phyloP scores from a whole-genome alignment of 2,329 filamentous ascomycete genomes.

The Colletotrichum musae region DNA sequence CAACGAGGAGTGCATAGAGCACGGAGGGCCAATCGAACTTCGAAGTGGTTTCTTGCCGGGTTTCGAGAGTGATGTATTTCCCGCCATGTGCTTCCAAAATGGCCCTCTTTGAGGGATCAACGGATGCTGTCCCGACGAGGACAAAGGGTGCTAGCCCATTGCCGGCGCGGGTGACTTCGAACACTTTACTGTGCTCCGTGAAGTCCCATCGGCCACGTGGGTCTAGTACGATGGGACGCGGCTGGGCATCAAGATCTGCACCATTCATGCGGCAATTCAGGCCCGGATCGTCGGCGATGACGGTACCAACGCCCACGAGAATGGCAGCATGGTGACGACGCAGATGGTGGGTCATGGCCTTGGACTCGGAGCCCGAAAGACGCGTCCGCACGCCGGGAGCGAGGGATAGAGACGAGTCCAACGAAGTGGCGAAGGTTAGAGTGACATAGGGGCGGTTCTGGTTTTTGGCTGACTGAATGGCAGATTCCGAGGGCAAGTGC shows the following conservation, averaged over 20 bases:
- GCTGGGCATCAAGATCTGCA: conserved; percentile 72
- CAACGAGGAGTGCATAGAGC: conserved; percentile 67
- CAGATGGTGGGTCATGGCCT: conserved; percentile 94
- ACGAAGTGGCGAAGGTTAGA: conserved; percentile 90
- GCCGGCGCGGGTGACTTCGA: conserved; percentile 74
- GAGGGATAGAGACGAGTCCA: conserved; percentile 85
- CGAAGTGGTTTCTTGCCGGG: conserved; percentile 47
- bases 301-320: conserved; percentile 86
- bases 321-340: conserved; percentile 88
- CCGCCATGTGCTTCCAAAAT: conserved; percentile 67
- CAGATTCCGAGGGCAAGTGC: conserved; percentile 44
- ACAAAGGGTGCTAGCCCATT: conserved; percentile 82
- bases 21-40: conserved; percentile 76
- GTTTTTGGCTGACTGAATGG: conserved; percentile 21
- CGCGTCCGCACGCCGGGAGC: conserved; percentile 84
- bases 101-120: conserved; percentile 56
- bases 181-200: conserved; percentile 71
- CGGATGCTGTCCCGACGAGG: conserved; percentile 64
- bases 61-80: conserved; percentile 61
- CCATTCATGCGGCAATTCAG: conserved; percentile 84
- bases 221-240: conserved; percentile 87
- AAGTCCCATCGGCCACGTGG: conserved; percentile 82
- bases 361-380: conserved; percentile 86
- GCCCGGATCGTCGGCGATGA: conserved; percentile 86
- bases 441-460: conserved; percentile 71